These are phyloP conservation scores for Candida palmyrensis DNA, from an alignment of 805 yeast species.

Conservation along the genomic window DNA sequence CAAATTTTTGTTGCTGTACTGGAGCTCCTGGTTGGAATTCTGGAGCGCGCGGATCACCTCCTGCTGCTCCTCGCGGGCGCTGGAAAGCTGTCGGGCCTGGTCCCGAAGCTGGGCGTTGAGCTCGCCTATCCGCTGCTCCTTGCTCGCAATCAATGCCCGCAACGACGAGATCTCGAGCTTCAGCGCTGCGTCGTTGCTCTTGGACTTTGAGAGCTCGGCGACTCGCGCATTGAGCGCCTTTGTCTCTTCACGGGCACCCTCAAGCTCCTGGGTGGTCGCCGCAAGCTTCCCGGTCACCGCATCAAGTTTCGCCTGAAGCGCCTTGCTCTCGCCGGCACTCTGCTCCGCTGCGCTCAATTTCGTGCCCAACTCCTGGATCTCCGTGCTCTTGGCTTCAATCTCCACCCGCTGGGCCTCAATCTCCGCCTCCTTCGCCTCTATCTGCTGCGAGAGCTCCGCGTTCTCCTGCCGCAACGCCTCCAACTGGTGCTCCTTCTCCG, in stretches of 20 bases:
- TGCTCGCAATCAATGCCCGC: slow-evolving; percentile 39
- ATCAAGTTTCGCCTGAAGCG: slow-evolving; percentile 8
- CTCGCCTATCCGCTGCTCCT: slow-evolving; percentile 38
- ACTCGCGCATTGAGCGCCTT: slow-evolving; percentile 30
- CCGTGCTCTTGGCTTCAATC: slow-evolving; percentile 8
- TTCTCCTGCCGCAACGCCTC: slow-evolving; percentile 13
- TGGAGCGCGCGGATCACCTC: slow-evolving; percentile 34
- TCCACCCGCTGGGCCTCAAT: slow-evolving; percentile 13
- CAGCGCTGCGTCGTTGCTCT: slow-evolving; percentile 37
- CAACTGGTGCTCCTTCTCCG: slow-evolving; percentile 4
- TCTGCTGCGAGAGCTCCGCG: slow-evolving; percentile 8
- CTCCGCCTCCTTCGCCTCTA: slow-evolving; percentile 14
- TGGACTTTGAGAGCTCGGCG: slow-evolving; percentile 22
- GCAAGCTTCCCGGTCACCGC: slow-evolving; percentile 16
- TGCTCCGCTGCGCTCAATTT: slow-evolving; percentile 13
- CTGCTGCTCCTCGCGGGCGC: slow-evolving; percentile 35
- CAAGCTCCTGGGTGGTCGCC: slow-evolving; percentile 17
- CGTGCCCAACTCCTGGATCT: slow-evolving; percentile 8
- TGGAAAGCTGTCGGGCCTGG: slow-evolving; percentile 30
- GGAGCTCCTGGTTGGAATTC: slow-evolving; percentile 37
- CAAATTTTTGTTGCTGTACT: slow-evolving; percentile 26
- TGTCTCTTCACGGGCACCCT: slow-evolving; percentile 28
- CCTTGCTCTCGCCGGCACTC: slow-evolving; percentile 17
- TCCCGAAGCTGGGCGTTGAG: slow-evolving; percentile 31
- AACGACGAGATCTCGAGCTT: slow-evolving; percentile 46